Conservation (phyloP, 768 basidiomycete genomes). For the Leccinellum rugosiceps region DNA sequence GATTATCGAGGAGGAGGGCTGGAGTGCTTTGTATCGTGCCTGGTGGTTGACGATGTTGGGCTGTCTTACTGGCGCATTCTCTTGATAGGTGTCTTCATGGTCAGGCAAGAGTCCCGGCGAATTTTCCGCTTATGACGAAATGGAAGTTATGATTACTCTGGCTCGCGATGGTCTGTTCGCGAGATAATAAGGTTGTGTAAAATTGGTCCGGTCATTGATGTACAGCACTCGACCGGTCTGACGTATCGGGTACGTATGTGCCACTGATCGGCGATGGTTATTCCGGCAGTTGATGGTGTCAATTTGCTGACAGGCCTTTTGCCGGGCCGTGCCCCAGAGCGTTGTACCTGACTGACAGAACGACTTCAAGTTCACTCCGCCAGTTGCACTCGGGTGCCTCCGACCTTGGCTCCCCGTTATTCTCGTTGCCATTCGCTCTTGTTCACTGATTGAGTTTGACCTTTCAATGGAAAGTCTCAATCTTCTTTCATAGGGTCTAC, state of each 20-base stretch:
- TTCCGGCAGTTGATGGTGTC: not conserved
- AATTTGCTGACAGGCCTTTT: not conserved
- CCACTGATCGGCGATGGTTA: not conserved
- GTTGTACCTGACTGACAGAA: too few relatives aligned
- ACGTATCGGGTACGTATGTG: not conserved
- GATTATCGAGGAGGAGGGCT: slow-evolving; percentile 79
- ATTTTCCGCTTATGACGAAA: not conserved
- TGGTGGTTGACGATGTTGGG: slow-evolving; percentile 83
- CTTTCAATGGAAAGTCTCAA: too few relatives aligned
- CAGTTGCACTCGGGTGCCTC: too few relatives aligned
- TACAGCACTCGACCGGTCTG: not conserved
- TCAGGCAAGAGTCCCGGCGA: not conserved
- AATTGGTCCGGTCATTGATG: not conserved
- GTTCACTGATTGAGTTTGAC: too few relatives aligned
- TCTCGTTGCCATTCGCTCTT: too few relatives aligned
- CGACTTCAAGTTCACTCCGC: too few relatives aligned
- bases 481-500: too few relatives aligned
- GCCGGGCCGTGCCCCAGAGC: too few relatives aligned
- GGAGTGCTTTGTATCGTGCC: slow-evolving; percentile 68
- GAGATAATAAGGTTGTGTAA: not conserved
- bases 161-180: not conserved
- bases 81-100: slow-evolving; percentile 16
- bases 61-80: slow-evolving; percentile 50
- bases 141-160: not conserved
- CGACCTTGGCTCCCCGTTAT: too few relatives aligned